Percentiles rank a stretch among this genome's conserved stretches.
Conservation (phyloP, 306 rosid genomes). For the Casuarina glauca region DNA sequence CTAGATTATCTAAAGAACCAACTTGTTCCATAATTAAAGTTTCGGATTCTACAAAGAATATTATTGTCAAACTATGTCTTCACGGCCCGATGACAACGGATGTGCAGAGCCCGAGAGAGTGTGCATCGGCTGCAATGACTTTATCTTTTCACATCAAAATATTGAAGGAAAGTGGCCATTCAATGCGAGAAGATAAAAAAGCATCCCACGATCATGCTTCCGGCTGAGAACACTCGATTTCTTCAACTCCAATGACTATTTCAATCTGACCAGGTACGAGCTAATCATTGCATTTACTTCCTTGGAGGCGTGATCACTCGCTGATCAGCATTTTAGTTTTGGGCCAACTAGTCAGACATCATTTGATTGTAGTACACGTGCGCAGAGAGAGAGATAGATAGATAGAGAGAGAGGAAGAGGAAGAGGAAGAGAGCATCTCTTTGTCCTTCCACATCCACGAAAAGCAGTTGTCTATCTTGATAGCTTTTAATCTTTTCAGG, state of each 20-base stretch:
- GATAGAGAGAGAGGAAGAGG: no score
- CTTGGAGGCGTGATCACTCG: neutral
- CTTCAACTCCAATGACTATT: no score
- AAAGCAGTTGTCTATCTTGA: no score
- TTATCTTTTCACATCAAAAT: neutral
- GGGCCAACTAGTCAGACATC: neutral
- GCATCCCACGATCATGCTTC: neutral
- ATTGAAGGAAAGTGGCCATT: constrained; percentile 29
- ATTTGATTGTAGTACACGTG: neutral
- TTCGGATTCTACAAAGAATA: neutral
- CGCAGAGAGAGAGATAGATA: neutral
- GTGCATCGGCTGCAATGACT: neutral
- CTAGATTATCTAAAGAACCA: constrained; percentile 38
- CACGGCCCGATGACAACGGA: constrained; percentile 16
- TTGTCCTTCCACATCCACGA: no score
- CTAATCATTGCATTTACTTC: no score
- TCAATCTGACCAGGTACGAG: no score
- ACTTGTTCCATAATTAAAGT: constrained; percentile 27
- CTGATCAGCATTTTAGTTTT: neutral
- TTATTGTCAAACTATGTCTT: neutral
- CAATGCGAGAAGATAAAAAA: neutral
- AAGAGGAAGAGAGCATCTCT: no score
- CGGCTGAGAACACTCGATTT: no score
- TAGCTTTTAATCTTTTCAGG: neutral
- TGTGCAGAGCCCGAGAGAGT: neutral